A percentile compares a stretch with the other conserved stretches of the same genome.
Evolutionary conservation across 352 stramenopile species (phyloP).

Genomic region (Nothophytophthora sp.): DNA sequence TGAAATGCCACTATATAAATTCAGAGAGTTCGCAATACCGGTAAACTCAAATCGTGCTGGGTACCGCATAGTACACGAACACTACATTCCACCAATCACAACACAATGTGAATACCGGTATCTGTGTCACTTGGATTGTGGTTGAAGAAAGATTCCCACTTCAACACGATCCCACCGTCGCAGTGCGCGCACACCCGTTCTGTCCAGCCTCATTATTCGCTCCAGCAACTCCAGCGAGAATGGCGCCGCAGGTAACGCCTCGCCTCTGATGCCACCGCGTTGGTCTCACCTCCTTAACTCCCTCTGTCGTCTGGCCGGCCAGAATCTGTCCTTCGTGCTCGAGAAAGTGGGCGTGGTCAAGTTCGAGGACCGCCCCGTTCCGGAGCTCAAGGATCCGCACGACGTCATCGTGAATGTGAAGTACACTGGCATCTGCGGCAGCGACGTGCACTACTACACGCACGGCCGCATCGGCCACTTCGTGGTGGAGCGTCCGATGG

Average conservation of each 20-base stretch:
- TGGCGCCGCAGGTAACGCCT: constrained; percentile 1
- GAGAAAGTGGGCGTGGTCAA: constrained; percentile 25
- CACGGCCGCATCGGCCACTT: constrained; percentile 29
- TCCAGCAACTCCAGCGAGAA: background rate
- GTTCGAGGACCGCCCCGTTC: constrained; percentile 25
- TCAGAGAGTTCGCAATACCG: no score
- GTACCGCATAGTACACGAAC: no score
- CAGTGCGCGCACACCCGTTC: background rate
- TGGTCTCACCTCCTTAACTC: no score
- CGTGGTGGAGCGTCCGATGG: constrained; percentile 26
- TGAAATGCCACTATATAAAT: no score
- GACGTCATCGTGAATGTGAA: constrained; percentile 26
- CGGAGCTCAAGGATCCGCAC: constrained; percentile 21
- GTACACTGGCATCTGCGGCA: constrained; percentile 31
- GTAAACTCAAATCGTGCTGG: no score
- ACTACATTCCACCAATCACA: no score
- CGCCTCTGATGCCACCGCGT: no score
- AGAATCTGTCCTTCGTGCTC: constrained; percentile 30
- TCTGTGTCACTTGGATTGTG: constrained; percentile 3
- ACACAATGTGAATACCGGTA: no score
- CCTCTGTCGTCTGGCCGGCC: background rate
- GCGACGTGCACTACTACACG: constrained; percentile 34
- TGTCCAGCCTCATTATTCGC: background rate
- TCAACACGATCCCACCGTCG: background rate
- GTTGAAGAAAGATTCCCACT: constrained; percentile 6